Conservation (phyloP, 108 stramenopile species). For the Nannochloropsis granulata region DNA sequence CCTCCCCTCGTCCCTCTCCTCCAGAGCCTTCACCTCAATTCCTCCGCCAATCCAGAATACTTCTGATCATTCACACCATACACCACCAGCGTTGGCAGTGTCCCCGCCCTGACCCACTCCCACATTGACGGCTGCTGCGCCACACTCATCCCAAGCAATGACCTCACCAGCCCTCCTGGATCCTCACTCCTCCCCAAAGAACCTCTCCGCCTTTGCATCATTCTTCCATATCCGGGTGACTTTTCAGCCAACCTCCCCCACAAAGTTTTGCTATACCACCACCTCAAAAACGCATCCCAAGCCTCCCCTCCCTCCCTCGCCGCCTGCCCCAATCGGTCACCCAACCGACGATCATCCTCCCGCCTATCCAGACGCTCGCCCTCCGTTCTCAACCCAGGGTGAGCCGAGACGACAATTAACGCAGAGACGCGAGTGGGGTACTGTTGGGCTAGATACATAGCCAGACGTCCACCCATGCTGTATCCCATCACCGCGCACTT, state of each 20-base stretch:
- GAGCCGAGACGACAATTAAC: constrained; percentile 5
- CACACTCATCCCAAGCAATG: constrained; percentile 7
- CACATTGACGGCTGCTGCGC: constrained; percentile 13
- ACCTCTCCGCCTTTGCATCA: constrained; percentile 1
- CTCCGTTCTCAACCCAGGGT: constrained; percentile 1
- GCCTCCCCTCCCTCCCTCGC: neutral
- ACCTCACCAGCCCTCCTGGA: neutral
- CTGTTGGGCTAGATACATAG: neutral
- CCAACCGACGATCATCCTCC: neutral
- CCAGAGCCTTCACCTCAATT: neutral
- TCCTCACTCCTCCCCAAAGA: neutral
- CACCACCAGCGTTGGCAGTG: neutral
- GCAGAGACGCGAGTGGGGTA: neutral
- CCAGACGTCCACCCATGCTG: constrained; percentile 14
- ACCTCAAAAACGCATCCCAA: neutral
- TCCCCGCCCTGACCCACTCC: neutral
- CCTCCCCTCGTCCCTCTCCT: no score
- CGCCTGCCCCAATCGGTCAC: neutral
- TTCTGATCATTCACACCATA: constrained; percentile 11
- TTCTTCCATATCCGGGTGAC: neutral
- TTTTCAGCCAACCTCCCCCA: constrained; percentile 3
- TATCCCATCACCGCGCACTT: constrained; percentile 15
- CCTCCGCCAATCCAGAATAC: neutral
- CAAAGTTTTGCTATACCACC: constrained; percentile 12
- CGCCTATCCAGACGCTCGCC: neutral